Evolutionary conservation across 345 rosid genomes (phyloP).

Genomic region (Lagerstroemia speciosa): DNA sequence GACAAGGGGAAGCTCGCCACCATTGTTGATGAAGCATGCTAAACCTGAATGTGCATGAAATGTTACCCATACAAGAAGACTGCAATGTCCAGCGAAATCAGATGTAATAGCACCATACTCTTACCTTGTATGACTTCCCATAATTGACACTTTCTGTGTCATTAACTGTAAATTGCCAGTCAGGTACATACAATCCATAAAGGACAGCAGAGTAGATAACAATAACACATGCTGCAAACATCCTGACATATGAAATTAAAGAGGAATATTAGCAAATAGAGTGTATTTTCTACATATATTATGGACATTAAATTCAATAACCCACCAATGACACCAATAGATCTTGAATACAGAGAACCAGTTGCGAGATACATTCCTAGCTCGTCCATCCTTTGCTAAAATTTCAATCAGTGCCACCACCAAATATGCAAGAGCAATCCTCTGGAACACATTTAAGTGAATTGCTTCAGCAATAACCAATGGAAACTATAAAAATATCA

Average conservation of each 20-base stretch:
- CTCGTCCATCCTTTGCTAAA: conserved; percentile 29
- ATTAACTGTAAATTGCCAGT: conserved; percentile 58
- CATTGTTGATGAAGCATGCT: no score
- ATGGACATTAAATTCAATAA: background rate
- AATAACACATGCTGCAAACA: conserved; percentile 47
- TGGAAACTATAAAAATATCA: background rate
- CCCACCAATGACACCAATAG: conserved; percentile 68
- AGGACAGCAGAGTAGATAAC: conserved; percentile 42
- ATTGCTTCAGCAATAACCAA: background rate
- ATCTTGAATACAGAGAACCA: conserved; percentile 41
- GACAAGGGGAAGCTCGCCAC: background rate
- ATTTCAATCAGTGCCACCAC: conserved; percentile 60
- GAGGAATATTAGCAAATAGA: background rate
- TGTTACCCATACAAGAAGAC: background rate
- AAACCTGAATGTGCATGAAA: background rate
- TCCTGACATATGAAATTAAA: conserved; percentile 36
- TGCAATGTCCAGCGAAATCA: background rate
- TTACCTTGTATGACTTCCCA: conserved; percentile 54
- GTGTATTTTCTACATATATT: background rate
- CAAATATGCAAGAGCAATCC: conserved; percentile 82
- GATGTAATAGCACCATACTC: conserved; percentile 25
- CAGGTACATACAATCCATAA: conserved; percentile 63
- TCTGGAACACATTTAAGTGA: conserved; percentile 28
- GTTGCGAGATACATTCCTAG: conserved; percentile 24
- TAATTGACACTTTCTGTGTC: conserved; percentile 39